Evolutionary conservation across 345 rosid species (phyloP), one percentile per base, ranked within the genome.

Genomic region (Heritiera littoralis): DNA sequence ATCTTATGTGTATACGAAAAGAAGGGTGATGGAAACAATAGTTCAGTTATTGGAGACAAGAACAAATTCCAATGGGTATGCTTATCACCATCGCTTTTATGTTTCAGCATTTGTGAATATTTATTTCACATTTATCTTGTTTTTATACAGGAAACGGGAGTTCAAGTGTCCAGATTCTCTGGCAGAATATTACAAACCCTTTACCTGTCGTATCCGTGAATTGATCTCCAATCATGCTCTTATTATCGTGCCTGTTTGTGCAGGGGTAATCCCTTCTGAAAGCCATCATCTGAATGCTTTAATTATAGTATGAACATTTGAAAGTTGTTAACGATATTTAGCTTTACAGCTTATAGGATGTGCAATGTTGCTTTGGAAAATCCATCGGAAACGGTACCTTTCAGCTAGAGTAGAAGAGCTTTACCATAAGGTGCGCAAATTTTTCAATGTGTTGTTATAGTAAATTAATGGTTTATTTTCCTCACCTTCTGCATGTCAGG

Each of bases 131-230:
- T 56, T 65, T 54, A 58, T 49, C 77, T n/a, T 43, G 58, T 67
- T 61, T 20, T 66, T 73, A 18, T 60, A 59, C 77, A 95, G 98
- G 86, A 84, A 77, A 56, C 86, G 79, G 58, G 98, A 92, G 85
- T 84, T 92, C 80, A 95, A 90, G 83, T 95, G 98, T 81, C 95
- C 97, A 48, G 92, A 93, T 66, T 77, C 75, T 15, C 41, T 90
- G 56, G 88, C 87, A 6, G 91, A 89, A 83, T 74, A 66, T 72
- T 91, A 90, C 87, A 92, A 89, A 85, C 92, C 98, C 5, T 30
- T 87, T 60, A 78, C 90, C 10, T 93, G 98, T 64, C 88, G 78
- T 10, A 17, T 90, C 51, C 88, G 74, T 78, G 90, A 89, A 69
- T 93, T 97, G 94, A 67, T 92, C 74, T 86, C 83, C 43, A 54